Evolutionary conservation across 257 asterid species (phyloP).

Genomic region (Leptodermis oblonga): DNA sequence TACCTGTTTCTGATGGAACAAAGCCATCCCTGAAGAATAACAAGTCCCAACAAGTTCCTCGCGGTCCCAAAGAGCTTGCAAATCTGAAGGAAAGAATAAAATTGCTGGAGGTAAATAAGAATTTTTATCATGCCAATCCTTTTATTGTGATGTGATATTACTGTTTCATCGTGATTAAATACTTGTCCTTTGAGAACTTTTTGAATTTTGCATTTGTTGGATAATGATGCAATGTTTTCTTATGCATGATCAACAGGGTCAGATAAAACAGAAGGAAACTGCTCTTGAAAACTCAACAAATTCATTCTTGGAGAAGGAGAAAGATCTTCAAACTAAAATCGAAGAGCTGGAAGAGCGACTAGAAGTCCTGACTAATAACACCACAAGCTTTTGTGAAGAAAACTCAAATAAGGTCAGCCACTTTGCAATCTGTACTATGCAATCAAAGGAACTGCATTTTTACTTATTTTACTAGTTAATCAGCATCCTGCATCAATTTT

Average conservation of each 20-base stretch:
- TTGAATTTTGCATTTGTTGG: not conserved
- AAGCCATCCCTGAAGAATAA: slow-evolving; percentile 31
- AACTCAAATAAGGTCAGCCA: slow-evolving; percentile 45
- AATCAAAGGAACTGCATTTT: not conserved
- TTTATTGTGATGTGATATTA: not conserved
- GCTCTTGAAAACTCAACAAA: slow-evolving; percentile 60
- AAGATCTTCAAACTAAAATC: slow-evolving; percentile 57
- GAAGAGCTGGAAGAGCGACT: slow-evolving; percentile 59
- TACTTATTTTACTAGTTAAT: not conserved
- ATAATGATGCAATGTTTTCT: too few relatives aligned
- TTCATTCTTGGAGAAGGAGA: slow-evolving; percentile 70
- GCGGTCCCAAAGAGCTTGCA: slow-evolving; percentile 48
- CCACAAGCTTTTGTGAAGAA: slow-evolving; percentile 31
- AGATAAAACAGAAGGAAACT: slow-evolving; percentile 59
- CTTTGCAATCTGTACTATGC: not conserved
- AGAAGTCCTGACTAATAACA: slow-evolving; percentile 42
- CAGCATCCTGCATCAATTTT: not conserved
- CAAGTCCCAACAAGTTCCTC: slow-evolving; percentile 24
- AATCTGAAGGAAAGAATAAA: slow-evolving; percentile 68
- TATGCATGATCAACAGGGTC: slow-evolving; percentile 41
- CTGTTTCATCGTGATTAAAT: not conserved
- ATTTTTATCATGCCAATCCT: not conserved
- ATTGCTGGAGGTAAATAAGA: slow-evolving; percentile 70
- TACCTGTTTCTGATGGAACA: slow-evolving; percentile 29
- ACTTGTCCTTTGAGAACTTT: not conserved